Evolutionary conservation across 257 asterid genomes (phyloP), one percentile per base, ranked within the genome.

Genomic region (Solanum medicagineum): DNA sequence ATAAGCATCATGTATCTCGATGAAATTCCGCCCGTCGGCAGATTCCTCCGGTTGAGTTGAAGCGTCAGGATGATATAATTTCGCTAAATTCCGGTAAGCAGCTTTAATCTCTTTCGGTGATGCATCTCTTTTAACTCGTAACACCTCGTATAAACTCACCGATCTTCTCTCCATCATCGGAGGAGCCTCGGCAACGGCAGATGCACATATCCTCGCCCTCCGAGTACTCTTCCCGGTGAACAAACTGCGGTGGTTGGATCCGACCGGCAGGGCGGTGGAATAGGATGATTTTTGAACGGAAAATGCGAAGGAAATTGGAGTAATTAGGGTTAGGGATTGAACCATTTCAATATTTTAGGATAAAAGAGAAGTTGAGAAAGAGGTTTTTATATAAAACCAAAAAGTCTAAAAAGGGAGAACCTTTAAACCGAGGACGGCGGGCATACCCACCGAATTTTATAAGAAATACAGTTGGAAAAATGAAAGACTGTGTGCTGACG

Each of bases 71-170:
- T 95, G 99, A 90, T 92, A 90, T 83, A 93, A 54, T 93, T 95
- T 95, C 16, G 99, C 99, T 45, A 95, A 92, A 66, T 92, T 88
- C 1, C 98, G 91, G 92, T 96, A 94, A 84, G 99, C 98, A 85
- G 95, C 86, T 80, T 92, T 94, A 91, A 96, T 96, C 92, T 94
- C 98, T 80, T 84, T 87, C 77, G 54, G 90, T n/a, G 98, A 91
- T 0, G 98, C 98, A 89, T 90, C 90, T n/a, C 70, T 86, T 87
- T 84, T 92, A 62, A 94, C 94, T 22, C 91, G 90, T 16, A 94
- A 94, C 36, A 96, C 95, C 83, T 93, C 94, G 89, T 95, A 95
- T 20, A 92, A 90, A 85, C 91, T 91, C 84, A 45, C 75, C 42
- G 87, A 80, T 79, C 73, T 85, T 42, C 66, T 88, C 85, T 77